Evolutionary conservation across 768 basidiomycete species (phyloP), one percentile per base, ranked within the genome.

Genomic region (Kwoniella bestiolae): DNA sequence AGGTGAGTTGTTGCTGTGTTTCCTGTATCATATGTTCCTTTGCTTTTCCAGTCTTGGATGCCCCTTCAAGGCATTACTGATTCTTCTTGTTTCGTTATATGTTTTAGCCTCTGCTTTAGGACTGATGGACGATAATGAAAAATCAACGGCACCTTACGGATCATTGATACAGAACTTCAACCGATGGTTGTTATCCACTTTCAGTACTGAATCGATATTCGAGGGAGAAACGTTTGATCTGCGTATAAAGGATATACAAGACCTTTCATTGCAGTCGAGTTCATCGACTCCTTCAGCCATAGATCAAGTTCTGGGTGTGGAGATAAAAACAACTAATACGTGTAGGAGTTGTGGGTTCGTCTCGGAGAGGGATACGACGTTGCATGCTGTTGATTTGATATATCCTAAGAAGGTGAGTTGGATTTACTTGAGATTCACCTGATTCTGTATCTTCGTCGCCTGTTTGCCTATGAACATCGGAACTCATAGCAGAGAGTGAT

Each of bases 81-180:
- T 38, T 31, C 55, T 41, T 14, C 34, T 34, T 11, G 9, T 16
- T 9, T 23, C 34, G 23, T 35, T 18, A 25, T 8, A 32, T 45
- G 8, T 34, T 53, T 12, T 57, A 82, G 81, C 82, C 7, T 90
- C 91, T 69, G 88, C 91, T 12, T 87, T 96, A 38, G 93, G 94
- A 57, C 84, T 99, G 45, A 87, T 95, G 65, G 96, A 98, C 75
- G 91, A 90, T 63, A 91, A 91, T 12, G 85, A 89, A 50, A 91
- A 94, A 70, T 83, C 85, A 9, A 83, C 84, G n/a, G 87, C 87
- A 69, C 85, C 88, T 44, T 92, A 97, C 71, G 89, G 88, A 0
- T 87, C 90, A 56, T 89, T 92, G 83, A 97, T 98, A 45, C 96
- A 97, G 81, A 87, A 87, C 16, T 97, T 97, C 84, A 93, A 97